Conservation (phyloP, 371 early-diverging fungal genomes). For the Mortierella sp. region DNA sequence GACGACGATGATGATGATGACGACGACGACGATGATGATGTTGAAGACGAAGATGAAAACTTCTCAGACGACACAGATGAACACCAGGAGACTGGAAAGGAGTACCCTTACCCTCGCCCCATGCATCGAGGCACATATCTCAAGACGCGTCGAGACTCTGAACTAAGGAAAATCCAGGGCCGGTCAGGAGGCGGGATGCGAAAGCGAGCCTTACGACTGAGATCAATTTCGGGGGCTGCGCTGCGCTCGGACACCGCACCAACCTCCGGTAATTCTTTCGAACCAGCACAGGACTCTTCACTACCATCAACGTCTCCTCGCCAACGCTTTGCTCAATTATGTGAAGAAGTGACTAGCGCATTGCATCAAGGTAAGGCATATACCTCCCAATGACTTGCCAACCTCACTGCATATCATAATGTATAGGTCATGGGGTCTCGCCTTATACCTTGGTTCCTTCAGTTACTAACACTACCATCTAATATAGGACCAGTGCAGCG, state of each 20-base stretch:
- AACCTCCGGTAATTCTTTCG: not conserved
- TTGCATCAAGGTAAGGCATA: slow-evolving; percentile 41
- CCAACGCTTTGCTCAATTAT: slow-evolving; percentile 17
- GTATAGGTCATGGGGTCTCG: no score
- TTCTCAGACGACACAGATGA: slow-evolving; percentile 43
- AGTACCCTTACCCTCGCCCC: slow-evolving; percentile 10
- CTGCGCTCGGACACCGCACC: slow-evolving; percentile 2
- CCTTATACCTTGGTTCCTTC: not conserved
- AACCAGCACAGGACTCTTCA: slow-evolving; percentile 1
- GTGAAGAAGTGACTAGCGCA: slow-evolving; percentile 24
- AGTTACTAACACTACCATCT: not conserved
- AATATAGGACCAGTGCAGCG: slow-evolving; percentile 23
- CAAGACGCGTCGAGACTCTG: slow-evolving; percentile 23
- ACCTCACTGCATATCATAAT: not conserved
- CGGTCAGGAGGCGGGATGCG: slow-evolving; percentile 16
- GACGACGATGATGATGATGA: slow-evolving; percentile 27
- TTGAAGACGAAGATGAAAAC: no score
- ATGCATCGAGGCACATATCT: slow-evolving; percentile 34
- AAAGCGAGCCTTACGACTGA: slow-evolving; percentile 16
- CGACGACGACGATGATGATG: slow-evolving; percentile 37
- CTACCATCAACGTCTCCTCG: slow-evolving; percentile 6
- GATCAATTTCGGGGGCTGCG: slow-evolving; percentile 17
- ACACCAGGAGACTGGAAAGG: slow-evolving; percentile 17
- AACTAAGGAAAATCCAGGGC: slow-evolving; percentile 20
- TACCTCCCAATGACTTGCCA: not conserved